Evolutionary conservation across 192 early-diverging fungal species (phyloP), one percentile per base, ranked within the genome.

Genomic region (Backusella australiensis): DNA sequence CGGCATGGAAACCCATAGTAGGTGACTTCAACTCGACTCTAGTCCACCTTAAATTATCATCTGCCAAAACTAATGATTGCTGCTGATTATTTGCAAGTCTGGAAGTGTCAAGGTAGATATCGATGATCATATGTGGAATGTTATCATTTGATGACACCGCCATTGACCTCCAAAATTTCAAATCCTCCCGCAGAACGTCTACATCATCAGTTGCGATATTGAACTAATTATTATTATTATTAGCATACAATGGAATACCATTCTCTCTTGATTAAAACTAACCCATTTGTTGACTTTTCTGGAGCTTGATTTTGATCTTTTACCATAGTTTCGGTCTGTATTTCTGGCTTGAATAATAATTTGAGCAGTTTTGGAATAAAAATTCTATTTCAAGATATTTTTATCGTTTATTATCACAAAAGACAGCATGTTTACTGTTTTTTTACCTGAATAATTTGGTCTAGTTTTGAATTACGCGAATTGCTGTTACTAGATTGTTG

Each of bases 121-220:
- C 94, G 67, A 97, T 90, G 34, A 92, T 83, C 88, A 97, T 90
- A 34, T 93, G 89, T n/a, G 92, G 91, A 44, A 89, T 75, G 21
- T 78, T 52, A 67, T 78, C 74, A 8, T 80, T 67, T 12, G 77
- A 78, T 17, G 74, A 83, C 34, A 84, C 81, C 32, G 88, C 89
- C 23, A 87, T 78, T 17, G 85, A 82, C 38, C 91, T 89, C 96
- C 96, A 97, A 78, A 86, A 90, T 82, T 90, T 92, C 32, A 92
- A 80, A 75, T 95, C 92, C 21, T 94, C 93, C 78, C 90, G 89
- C 73, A 93, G 85, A 14, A 89, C 83, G 35, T 91, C 92, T 29
- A 93, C 85, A 72, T 97, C 96, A 69, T 92, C 91, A 15, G 92
- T 84, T 34, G 93, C 91, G 49, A 97, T 78, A 81, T 95, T 96